Base-by-base conservation (phyloP, 78 protist species). In the Dictyostelium intermedium region DNA sequence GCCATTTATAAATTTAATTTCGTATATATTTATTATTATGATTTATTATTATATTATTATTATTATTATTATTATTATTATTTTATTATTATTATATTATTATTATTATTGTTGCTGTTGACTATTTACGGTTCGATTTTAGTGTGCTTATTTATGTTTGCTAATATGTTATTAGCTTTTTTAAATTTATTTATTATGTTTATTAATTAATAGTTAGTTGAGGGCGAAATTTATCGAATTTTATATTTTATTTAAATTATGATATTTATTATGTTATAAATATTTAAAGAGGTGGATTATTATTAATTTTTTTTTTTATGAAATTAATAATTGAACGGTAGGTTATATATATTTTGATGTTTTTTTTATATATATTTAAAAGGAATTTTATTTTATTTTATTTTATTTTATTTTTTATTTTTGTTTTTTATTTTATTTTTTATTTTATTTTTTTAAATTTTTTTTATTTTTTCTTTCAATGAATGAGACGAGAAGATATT, bases 1-100 rank as follows among this genome's bases (percentile, higher is more conserved):
- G 95, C 70, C 95, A 91, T 91, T 56, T 56, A 56, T 56, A 56
- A 20, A 20, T 56, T 56, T 56, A 20, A 20, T 20, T 56, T 56
- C 10, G n/a, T 56, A 50, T 50, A 56, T 20, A 16, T 1, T 50
- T 50, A 2, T 14, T 14, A 20, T 50, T 50, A 20, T 50, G 11
- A 0, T 56, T 56, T 56, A 16, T 50, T 50, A 1, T 50, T 50
- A 18, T 50, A 14, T 50, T 50, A 2, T 14, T 14, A 20, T 50
- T 50, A 20, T 50, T 50, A 0, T 56, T 56, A 4, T 56, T 56
- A 16, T 50, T 50, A 1, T 50, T 50, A 18, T 56, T 2, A 10
- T 45, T 45, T 45, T 10, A 10, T 45, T 45, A 45, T 45, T 45
- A 10, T 2, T 45, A 10, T 50, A 5, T 50, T 50, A 23, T 50